Conservation (phyloP, 106 monocot genomes). For the Xerophyta viscosa region DNA sequence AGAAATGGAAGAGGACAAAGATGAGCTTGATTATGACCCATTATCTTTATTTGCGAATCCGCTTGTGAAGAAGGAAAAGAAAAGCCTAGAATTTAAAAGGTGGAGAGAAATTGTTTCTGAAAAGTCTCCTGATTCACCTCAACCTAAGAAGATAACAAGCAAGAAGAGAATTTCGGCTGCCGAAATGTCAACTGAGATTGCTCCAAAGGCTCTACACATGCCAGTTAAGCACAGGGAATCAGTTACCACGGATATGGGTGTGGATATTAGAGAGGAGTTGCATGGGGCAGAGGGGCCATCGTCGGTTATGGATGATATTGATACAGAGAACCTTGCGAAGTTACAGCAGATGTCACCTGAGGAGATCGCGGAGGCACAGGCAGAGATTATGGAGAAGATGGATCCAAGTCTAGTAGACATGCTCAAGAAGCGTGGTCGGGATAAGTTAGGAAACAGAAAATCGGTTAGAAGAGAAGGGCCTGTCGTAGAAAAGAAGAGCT, state of each 20-base stretch:
- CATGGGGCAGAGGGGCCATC: background rate
- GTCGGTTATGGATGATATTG: constrained; percentile 49
- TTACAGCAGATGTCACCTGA: constrained; percentile 59
- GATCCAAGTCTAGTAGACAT: constrained; percentile 55
- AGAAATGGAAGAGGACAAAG: constrained; percentile 31
- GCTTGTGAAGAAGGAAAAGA: constrained; percentile 56
- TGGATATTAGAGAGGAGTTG: background rate
- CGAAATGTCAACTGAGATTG: background rate
- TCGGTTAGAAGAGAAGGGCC: constrained; percentile 7
- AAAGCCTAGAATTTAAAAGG: constrained; percentile 54
- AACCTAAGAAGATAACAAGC: constrained; percentile 7
- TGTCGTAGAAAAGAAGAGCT: constrained; percentile 9
- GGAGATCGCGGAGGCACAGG: constrained; percentile 79
- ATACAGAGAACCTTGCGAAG: constrained; percentile 58
- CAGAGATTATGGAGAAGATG: constrained; percentile 79
- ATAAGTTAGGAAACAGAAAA: constrained; percentile 30
- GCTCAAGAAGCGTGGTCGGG: constrained; percentile 60
- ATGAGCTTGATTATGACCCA: constrained; percentile 21
- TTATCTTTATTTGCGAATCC: constrained; percentile 30
- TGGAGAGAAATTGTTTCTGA: constrained; percentile 43
- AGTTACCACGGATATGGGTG: background rate
- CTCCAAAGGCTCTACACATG: background rate
- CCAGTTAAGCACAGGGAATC: background rate
- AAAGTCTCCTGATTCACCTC: constrained; percentile 1
- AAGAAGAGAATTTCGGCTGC: constrained; percentile 7